Conservation (phyloP, 2,329 filamentous ascomycete genomes). For the Samsoniella hepiali region DNA sequence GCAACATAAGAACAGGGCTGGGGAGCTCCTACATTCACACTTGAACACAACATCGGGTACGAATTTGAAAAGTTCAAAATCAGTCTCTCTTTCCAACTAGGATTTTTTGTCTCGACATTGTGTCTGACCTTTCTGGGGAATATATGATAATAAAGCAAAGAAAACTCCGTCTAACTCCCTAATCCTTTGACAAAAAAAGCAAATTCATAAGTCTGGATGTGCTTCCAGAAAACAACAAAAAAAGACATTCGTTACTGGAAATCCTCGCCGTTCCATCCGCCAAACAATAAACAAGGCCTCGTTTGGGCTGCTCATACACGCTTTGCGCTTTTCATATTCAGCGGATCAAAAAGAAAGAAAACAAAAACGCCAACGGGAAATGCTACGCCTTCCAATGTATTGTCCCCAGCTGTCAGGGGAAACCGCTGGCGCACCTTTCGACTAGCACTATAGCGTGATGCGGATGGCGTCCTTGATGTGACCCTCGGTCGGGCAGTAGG, state of each 20-base stretch:
- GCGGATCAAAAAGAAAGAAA: neutral
- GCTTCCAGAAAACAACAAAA: neutral
- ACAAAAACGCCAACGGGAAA: neutral
- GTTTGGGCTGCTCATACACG: neutral
- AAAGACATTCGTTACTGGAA: neutral
- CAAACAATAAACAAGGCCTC: neutral
- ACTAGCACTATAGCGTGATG: conserved; percentile 55
- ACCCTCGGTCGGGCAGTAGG: conserved; percentile 88
- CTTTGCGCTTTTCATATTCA: neutral
- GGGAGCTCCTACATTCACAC: neutral
- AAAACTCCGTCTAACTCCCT: conserved; percentile 8
- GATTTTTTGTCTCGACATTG: neutral
- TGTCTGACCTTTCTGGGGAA: conserved; percentile 4
- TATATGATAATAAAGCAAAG: neutral
- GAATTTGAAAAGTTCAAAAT: neutral
- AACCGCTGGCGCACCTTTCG: too few species aligned
- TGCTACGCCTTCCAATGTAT: too few species aligned
- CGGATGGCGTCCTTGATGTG: conserved; percentile 71
- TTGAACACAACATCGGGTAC: too few species aligned
- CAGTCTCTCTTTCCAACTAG: conserved; percentile 3
- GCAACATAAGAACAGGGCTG: too few species aligned
- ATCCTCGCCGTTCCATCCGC: neutral
- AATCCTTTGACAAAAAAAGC: neutral
- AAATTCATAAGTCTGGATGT: neutral
- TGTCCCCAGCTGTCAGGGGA: too few species aligned